Base-by-base conservation (phyloP, 1,139 yeast genomes). In the Saccharomyces hybrid region DNA sequence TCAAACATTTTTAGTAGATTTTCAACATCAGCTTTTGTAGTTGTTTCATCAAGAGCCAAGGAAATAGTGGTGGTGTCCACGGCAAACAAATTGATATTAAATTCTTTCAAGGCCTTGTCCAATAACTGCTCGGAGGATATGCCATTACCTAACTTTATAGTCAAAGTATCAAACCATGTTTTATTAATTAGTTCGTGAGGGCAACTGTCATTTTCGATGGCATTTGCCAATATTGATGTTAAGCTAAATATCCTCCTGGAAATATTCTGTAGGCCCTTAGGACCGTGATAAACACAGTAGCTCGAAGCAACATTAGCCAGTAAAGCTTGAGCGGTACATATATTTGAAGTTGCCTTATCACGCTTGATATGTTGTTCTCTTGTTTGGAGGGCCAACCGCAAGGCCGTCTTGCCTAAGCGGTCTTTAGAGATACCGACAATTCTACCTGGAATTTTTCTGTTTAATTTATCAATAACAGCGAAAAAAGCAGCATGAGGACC, bases 401-500 rank as follows among this genome's bases (percentile, higher is more conserved):
- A 79, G 8, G 98, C 99, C 31, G 81, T 82, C 62, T 88, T 84
- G 41, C 97, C 97, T 58, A 90, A 76, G 67, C 98, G 81, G 70
- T 93, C 99, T 70, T 88, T 89, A 50, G 96, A 84, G 53, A 88
- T 84, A 67, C 99, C 99, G 55, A 93, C 93, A 56, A 93, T 81
- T 75, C 99, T 82, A 48, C 99, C 99, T 3, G 99, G 99, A 71
- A 93, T 89, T 72, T 91, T 91, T 71, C 99, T 83, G 68, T 89
- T 88, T 66, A 87, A 80, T 58, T 82, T 79, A 58, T 83, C 80
- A 27, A 83, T 78, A 51, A 95, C 95, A 14, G 98, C 89, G 67
- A 93, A 91, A 75, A 89, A 93, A 0, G 97, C 99, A 52, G 99
- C 99, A 70, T 93, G 99, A 5, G 99, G 99, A 34, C 99, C 99